Conservation (phyloP, 257 asterid species). For the Pogostemon cablin region DNA sequence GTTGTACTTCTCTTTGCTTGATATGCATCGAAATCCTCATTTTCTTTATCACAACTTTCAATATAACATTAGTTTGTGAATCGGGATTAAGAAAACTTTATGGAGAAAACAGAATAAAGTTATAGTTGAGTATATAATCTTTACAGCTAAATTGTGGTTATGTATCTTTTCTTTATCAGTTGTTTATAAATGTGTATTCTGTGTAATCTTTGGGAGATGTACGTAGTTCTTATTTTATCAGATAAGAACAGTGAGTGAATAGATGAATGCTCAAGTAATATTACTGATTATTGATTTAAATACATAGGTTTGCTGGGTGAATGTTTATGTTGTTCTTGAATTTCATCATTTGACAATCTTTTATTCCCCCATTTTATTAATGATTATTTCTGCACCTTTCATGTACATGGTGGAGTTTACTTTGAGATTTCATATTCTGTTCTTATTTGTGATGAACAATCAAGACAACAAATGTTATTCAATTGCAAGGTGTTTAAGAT, state of each 20-base stretch:
- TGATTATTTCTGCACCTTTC: conserved; percentile 26
- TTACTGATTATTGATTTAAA: not conserved
- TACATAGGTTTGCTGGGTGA: conserved; percentile 16
- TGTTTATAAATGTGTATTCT: not conserved
- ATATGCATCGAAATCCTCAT: no score
- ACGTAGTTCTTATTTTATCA: conserved; percentile 2
- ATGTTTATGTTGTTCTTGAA: not conserved
- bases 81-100: not conserved
- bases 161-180: not conserved
- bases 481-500: conserved; percentile 63
- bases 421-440: conserved; percentile 87
- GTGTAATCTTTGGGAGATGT: not conserved
- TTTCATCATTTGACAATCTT: not conserved
- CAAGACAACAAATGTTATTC: conserved; percentile 73
- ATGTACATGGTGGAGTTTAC: conserved; percentile 81
- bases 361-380: not conserved
- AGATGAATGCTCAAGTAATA: not conserved
- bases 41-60: not conserved
- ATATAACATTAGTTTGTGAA: not conserved
- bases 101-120: not conserved
- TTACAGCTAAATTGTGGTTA: not conserved
- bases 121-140: not conserved
- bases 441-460: conserved; percentile 68
- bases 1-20: no score
- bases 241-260: not conserved